Evolutionary conservation across 306 rosid genomes (phyloP).

Genomic region (Mucuna pruriens): DNA sequence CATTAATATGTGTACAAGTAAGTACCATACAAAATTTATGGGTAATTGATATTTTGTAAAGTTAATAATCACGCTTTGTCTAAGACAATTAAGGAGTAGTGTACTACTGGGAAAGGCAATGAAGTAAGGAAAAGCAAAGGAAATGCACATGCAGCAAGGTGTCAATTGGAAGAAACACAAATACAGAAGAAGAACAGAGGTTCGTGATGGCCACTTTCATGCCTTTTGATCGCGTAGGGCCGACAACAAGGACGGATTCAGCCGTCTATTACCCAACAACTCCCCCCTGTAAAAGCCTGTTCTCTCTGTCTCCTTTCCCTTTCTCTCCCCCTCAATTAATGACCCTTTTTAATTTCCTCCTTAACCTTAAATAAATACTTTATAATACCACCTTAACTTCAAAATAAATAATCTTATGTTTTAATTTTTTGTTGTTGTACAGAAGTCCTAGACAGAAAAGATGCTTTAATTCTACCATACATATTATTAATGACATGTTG

Average conservation of each 20-base stretch:
- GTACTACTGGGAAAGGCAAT: not conserved
- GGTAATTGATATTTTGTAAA: not conserved
- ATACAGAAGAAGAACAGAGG: conserved; percentile 38
- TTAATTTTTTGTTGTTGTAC: too few species aligned
- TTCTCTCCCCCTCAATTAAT: not conserved
- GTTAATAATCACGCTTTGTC: not conserved
- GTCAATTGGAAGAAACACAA: conserved; percentile 15
- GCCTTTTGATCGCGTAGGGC: conserved; percentile 47
- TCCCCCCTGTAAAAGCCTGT: conserved; percentile 63
- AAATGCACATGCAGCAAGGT: conserved; percentile 24
- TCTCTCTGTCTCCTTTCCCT: conserved; percentile 44
- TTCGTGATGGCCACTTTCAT: conserved; percentile 53
- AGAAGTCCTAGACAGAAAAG: too few species aligned
- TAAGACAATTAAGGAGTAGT: not conserved
- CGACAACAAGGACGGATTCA: conserved; percentile 72
- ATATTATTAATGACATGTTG: too few species aligned
- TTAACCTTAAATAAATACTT: not conserved
- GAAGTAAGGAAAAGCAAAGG: conserved; percentile 1
- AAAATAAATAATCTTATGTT: too few species aligned
- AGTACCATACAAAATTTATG: not conserved
- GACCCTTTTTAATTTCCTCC: too few species aligned
- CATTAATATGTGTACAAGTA: not conserved
- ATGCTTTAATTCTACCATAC: too few species aligned
- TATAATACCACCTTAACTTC: too few species aligned
- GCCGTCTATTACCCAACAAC: conserved; percentile 70